phyloP scores from a whole-genome alignment of 176 grass and related monocot species.

The Bromus sterilis region DNA sequence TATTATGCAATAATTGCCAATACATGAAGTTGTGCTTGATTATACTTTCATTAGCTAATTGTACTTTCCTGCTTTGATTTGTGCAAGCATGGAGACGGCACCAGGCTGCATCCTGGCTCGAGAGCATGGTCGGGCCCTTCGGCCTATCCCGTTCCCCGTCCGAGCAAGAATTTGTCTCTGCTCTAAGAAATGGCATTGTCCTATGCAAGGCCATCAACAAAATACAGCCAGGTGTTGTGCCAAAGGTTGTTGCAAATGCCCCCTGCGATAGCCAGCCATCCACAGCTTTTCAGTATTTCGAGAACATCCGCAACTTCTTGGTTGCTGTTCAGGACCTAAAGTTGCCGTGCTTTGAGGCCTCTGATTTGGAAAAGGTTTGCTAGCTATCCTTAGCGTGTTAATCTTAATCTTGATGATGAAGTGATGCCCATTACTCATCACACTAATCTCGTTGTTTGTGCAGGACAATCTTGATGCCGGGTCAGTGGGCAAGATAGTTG shows the following conservation, averaged over 20 bases:
- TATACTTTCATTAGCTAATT: slow-evolving; percentile 1
- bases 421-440: background rate
- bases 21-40: background rate
- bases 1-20: background rate
- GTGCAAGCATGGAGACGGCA: slow-evolving; percentile 61
- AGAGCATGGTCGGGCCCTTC: slow-evolving; percentile 47
- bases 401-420: background rate
- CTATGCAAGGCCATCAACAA: slow-evolving; percentile 86
- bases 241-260: slow-evolving; percentile 49
- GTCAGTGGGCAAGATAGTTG: slow-evolving; percentile 63
- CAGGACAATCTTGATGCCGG: slow-evolving; percentile 64
- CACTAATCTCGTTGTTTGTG: slow-evolving; percentile 16
- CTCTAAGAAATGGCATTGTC: slow-evolving; percentile 70
- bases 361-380: slow-evolving; percentile 73
- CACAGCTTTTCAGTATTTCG: slow-evolving; percentile 82
- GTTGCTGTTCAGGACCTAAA: slow-evolving; percentile 69
- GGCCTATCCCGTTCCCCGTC: slow-evolving; percentile 42
- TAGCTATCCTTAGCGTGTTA: background rate
- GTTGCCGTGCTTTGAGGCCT: slow-evolving; percentile 70
- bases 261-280: slow-evolving; percentile 56
- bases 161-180: slow-evolving; percentile 58
- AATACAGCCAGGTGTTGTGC: slow-evolving; percentile 54
- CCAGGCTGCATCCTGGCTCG: slow-evolving; percentile 70
- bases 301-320: slow-evolving; percentile 92
- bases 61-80: slow-evolving; percentile 14